Evolutionary conservation across 2,329 filamentous ascomycete genomes (phyloP), one percentile per base, ranked within the genome.

Genomic region (Epichloe uncinata): DNA sequence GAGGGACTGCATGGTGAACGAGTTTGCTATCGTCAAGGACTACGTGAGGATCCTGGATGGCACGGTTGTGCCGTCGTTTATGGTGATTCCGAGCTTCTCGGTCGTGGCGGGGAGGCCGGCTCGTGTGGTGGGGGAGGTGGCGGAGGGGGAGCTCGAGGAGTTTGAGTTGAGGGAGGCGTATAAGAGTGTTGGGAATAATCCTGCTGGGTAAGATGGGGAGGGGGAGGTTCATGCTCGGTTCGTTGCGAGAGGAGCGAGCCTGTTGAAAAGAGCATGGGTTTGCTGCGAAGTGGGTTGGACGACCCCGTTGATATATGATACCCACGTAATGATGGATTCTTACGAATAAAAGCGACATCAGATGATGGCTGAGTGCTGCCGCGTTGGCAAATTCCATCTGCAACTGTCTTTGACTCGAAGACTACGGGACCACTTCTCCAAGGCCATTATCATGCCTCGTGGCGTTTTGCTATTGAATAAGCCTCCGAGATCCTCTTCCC

Each of bases 11-110:
- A 83, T 85, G 1, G 74, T 98, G 46, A 86, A 87, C 50, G 85
- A 89, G 57, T 90, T 96, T 66, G 85, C 84, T 46, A 91, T 96
- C 53, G 79, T 97, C 62, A 96, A 95, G 66, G 93, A 97, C 65
- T 94, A 88, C 61, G 88, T 94, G 45, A 84, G 85, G 64, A 81
- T 98, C 40, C 69, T 97, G 56, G 88, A 95, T 53, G 85, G 85
- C 33, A 81, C 87, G 0, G 83, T 96, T 4, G 78, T 98, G 5
- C 86, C 93, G 2, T 74, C 85, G 0, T 85, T 88, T 53, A 95
- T 94, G 82, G 87, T 97, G 22, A 85, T 97, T 50, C 89, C 91
- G 1, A 90, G 88, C 62, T 95, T 93, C 64, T 90, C 84, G 50
- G 79, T 97, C 50, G 89, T 98, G n/a, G 91, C 84, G 0, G 89